Evolutionary conservation across 164 flowering plant genomes (phyloP), one percentile per base, ranked within the genome.

Genomic region (Platanus orientalis): DNA sequence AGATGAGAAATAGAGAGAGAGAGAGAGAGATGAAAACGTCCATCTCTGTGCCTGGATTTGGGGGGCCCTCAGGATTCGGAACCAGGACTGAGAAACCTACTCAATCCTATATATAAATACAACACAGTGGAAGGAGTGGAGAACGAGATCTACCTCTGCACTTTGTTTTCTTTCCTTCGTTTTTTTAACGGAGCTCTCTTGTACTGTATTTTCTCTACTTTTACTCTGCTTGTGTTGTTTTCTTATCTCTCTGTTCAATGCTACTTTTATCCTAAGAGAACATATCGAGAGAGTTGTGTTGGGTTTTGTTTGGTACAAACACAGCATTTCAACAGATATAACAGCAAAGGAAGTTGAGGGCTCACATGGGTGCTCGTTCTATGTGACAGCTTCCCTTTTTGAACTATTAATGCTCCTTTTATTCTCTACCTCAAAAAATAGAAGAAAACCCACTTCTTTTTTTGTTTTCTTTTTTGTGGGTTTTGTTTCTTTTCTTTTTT

Each of bases 351-450:
- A 67, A 54, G 51, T 39, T 30, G 66, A 66, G 68, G 71, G 73
- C 56, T 74, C 74, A 74, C 74, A 70, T 67, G 77, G 74, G 65
- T 63, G 57, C 71, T 56, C 67, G 49, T 70, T 66, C 63, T 62
- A 47, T 54, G 69, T 74, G 74, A 70, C 71, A 67, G 62, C 65
- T 70, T 67, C 74, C 60, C 62, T 39, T 63, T 63, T 70, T 59
- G 69, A 60, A 64, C 69, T 51, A 67, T 64, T 67, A 55, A 42
- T 74, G 36, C 61, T 39, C 24, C 26, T 36, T 32, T 63, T 57
- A 51, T 64, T 61, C 69, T 58, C 23, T 36, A 42, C 54, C 58
- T 74, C 71, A 62, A 58, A 52, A 59, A 67, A 28, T 60, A 49
- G 58, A 50, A 59, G 58, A 74, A 28, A 45, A 36, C 40, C 24